phyloP scores from a whole-genome alignment of 139 green algal species.

The Mychonastes homosphaera region DNA sequence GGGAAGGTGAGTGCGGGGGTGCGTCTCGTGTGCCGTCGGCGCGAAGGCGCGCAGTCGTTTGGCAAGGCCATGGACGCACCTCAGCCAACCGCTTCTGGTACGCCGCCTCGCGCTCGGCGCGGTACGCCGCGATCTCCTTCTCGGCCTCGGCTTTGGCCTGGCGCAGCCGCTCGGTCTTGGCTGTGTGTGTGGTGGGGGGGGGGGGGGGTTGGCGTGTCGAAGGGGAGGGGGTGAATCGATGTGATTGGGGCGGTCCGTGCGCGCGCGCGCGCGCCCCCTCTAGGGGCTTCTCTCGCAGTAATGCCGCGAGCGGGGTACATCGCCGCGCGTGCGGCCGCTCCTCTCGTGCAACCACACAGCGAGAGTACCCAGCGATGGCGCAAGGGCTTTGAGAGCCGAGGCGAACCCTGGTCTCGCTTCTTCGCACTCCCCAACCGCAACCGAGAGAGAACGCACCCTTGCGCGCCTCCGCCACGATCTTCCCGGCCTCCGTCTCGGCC shows the following conservation, averaged over 20 bases:
- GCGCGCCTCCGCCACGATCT: slow-evolving; percentile 69
- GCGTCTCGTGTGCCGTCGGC: background rate
- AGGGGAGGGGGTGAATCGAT: background rate
- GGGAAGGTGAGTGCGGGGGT: slow-evolving; percentile 2
- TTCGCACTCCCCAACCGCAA: background rate
- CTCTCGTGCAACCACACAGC: background rate
- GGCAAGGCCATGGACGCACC: slow-evolving; percentile 11
- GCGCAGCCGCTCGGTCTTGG: slow-evolving; percentile 61
- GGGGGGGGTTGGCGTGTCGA: background rate
- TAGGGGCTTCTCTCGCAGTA: background rate
- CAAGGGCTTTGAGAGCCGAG: background rate
- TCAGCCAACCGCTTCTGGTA: slow-evolving; percentile 61
- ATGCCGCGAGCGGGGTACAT: background rate
- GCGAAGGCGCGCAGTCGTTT: background rate
- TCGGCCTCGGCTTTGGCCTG: slow-evolving; percentile 78
- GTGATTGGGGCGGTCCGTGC: background rate
- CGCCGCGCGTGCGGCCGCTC: too few species aligned
- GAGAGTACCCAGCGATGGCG: background rate
- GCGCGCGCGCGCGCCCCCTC: background rate
- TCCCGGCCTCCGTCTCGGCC: slow-evolving; percentile 79
- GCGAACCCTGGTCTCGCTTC: background rate
- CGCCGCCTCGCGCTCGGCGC: slow-evolving; percentile 54
- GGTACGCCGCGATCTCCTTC: slow-evolving; percentile 63
- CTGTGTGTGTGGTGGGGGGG: slow-evolving; percentile 26
- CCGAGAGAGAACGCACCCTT: slow-evolving; percentile 44